Evolutionary conservation across 129 eudicot genomes (phyloP).

Genomic region (Gnaphalium uliginosum): DNA sequence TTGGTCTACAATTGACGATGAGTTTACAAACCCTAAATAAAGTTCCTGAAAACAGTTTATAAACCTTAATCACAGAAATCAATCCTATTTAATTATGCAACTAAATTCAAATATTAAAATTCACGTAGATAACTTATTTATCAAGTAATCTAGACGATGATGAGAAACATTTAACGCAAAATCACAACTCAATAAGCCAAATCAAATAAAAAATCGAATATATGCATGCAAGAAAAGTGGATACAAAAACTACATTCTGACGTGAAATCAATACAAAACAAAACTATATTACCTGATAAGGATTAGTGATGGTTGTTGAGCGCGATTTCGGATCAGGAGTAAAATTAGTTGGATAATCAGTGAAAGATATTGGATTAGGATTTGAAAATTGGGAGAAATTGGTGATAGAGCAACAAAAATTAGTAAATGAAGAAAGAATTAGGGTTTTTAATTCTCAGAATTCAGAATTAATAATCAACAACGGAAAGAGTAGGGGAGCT

Average conservation of each 20-base stretch:
- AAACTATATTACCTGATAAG: conserved; percentile 17
- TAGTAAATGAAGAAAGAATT: not conserved
- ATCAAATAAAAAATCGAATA: conserved; percentile 5
- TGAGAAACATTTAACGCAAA: conserved; percentile 18
- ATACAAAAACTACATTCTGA: not conserved
- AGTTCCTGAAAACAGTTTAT: not conserved
- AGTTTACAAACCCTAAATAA: conserved; percentile 20
- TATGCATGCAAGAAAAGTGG: not conserved
- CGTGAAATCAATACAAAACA: conserved; percentile 4
- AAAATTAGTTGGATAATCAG: conserved; percentile 13
- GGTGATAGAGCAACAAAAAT: conserved; percentile 4
- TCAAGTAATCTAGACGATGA: conserved; percentile 23
- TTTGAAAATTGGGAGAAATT: conserved; percentile 1
- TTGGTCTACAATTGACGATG: not conserved
- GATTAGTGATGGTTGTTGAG: conserved; percentile 24
- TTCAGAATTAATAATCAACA: conserved; percentile 10
- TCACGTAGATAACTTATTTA: not conserved
- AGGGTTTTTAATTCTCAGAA: conserved; percentile 15
- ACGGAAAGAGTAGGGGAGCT: conserved; percentile 8
- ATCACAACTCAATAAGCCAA: conserved; percentile 10
- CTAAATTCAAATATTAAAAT: conserved; percentile 4
- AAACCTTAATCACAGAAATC: not conserved
- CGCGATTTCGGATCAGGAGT: conserved; percentile 28
- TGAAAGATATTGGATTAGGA: not conserved
- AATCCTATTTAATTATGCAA: conserved; percentile 10